Conservation (phyloP, 2,329 filamentous ascomycete genomes). For the Ramichloridium luteum region DNA sequence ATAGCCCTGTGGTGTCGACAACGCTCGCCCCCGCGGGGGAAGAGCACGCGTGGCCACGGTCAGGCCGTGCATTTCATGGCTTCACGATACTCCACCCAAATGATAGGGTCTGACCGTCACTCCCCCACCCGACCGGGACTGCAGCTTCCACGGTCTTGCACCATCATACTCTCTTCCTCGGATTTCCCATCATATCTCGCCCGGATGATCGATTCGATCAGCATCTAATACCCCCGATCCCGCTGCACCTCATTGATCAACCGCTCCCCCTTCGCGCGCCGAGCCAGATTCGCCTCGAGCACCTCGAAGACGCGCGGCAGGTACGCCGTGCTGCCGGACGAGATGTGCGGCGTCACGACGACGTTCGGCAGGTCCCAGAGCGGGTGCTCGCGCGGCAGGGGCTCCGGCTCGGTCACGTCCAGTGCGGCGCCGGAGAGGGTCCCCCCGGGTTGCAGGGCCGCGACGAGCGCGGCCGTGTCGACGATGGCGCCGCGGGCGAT, state of each 20-base stretch:
- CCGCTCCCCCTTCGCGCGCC: slow-evolving; percentile 39
- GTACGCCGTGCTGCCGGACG: slow-evolving; percentile 43
- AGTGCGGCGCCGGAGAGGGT: slow-evolving; percentile 55
- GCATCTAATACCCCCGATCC: slow-evolving; percentile 48
- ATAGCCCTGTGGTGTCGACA: too few relatives aligned
- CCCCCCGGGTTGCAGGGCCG: slow-evolving; percentile 45
- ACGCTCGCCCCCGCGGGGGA: too few relatives aligned
- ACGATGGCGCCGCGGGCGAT: slow-evolving; percentile 56
- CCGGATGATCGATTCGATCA: too few relatives aligned
- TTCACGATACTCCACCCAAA: too few relatives aligned
- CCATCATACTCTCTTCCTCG: too few relatives aligned
- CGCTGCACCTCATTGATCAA: slow-evolving; percentile 52
- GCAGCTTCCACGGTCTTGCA: too few relatives aligned
- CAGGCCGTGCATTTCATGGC: too few relatives aligned
- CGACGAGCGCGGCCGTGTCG: slow-evolving; percentile 49
- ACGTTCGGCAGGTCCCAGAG: slow-evolving; percentile 61
- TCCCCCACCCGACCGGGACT: too few relatives aligned
- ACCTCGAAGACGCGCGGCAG: slow-evolving; percentile 45
- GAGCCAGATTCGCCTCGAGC: slow-evolving; percentile 44
- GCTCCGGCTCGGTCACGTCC: slow-evolving; percentile 71
- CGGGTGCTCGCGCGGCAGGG: slow-evolving; percentile 53
- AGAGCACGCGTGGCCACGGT: too few relatives aligned
- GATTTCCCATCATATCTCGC: too few relatives aligned
- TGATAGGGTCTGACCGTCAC: too few relatives aligned
- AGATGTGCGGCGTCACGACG: slow-evolving; percentile 57